phyloP scores from a whole-genome alignment of 2,329 filamentous ascomycete species.

The Pleomassaria siparia region DNA sequence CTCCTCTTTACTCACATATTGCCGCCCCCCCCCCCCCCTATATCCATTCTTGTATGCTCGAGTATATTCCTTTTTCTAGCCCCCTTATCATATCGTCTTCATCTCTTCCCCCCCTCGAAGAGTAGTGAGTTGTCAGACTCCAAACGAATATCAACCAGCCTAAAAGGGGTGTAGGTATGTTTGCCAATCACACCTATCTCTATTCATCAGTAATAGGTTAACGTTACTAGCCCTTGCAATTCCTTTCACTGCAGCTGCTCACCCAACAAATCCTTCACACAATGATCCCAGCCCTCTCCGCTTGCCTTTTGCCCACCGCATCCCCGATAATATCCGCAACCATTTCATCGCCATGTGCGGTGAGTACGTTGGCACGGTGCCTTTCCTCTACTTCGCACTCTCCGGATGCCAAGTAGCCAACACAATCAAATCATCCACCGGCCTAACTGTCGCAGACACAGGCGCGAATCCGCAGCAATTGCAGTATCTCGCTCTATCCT shows the following conservation, averaged over 20 bases:
- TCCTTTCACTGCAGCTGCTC: background rate
- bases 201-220: background rate
- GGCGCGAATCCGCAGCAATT: slow-evolving; percentile 12
- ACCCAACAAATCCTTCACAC: background rate
- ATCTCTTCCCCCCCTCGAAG: too few species aligned
- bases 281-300: background rate
- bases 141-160: background rate
- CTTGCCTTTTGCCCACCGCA: slow-evolving; percentile 16
- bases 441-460: slow-evolving; percentile 20
- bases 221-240: background rate
- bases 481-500: slow-evolving; percentile 41
- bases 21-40: too few species aligned
- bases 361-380: slow-evolving; percentile 39
- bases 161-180: background rate
- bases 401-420: slow-evolving; percentile 46
- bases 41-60: too few species aligned
- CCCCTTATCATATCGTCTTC: too few species aligned
- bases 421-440: slow-evolving; percentile 62
- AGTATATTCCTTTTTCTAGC: too few species aligned
- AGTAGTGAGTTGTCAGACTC: too few species aligned
- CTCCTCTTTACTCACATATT: too few species aligned
- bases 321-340: slow-evolving; percentile 41
- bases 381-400: slow-evolving; percentile 49
- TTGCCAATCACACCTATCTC: background rate
- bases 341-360: slow-evolving; percentile 46